A percentile compares a stretch with the other conserved stretches of the same genome.
Conservation (phyloP, 805 yeast genomes). For the Candida sithepensis region DNA sequence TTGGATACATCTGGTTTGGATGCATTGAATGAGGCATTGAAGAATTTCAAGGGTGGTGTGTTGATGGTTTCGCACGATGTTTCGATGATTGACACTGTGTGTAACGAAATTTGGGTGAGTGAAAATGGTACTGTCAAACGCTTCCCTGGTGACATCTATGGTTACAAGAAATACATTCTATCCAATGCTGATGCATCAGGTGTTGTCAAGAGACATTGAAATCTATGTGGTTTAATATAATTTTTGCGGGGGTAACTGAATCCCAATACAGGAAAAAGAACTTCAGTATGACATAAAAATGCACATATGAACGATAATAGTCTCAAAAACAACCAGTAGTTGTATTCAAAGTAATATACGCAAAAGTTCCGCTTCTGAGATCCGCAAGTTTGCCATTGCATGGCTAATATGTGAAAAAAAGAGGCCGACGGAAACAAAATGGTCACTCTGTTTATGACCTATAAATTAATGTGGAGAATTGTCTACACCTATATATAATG, state of each 20-base stretch:
- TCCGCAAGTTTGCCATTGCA: no score
- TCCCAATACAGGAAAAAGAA: no score
- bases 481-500: no score
- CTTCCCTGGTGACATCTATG: conserved; percentile 80
- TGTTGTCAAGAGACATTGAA: conserved; percentile 80
- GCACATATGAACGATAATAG: no score
- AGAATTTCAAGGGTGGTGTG: conserved; percentile 89
- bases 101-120: conserved; percentile 94
- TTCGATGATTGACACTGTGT: conserved; percentile 78
- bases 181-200: conserved; percentile 77
- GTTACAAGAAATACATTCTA: conserved; percentile 84
- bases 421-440: no score
- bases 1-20: conserved; percentile 97
- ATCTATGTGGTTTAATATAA: not conserved
- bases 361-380: no score
- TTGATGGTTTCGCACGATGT: conserved; percentile 98
- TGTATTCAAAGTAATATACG: no score
- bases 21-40: conserved; percentile 87
- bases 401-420: no score
- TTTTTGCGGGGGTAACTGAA: no score
- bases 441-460: no score
- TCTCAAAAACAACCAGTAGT: no score
- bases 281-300: not conserved
- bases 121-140: conserved; percentile 78
- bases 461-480: no score